Evolutionary conservation across 805 yeast species (phyloP).

Genomic region (Schwanniomyces occidentalis): DNA sequence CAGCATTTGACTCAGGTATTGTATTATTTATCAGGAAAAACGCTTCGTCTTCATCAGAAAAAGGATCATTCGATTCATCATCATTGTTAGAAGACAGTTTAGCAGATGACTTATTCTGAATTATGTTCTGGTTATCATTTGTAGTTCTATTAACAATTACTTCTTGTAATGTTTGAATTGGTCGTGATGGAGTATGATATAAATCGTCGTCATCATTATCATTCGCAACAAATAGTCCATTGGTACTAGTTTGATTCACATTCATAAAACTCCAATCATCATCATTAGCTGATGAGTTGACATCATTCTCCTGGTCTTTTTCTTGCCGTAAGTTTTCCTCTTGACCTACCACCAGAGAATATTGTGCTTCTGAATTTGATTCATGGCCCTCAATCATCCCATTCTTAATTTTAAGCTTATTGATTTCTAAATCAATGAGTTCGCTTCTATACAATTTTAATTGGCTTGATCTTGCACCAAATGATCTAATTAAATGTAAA

Average conservation of each 20-base stretch:
- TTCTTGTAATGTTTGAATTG: slow-evolving; percentile 1
- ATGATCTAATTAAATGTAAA: slow-evolving; percentile 49
- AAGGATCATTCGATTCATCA: slow-evolving; percentile 18
- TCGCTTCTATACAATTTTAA: slow-evolving; percentile 33
- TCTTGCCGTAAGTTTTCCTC: not conserved
- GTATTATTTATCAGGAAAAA: no score
- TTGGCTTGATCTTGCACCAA: slow-evolving; percentile 45
- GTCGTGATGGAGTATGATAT: slow-evolving; percentile 3
- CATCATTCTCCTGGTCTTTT: not conserved
- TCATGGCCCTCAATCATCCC: slow-evolving; percentile 39
- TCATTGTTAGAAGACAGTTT: not conserved
- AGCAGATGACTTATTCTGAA: not conserved
- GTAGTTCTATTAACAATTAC: not conserved
- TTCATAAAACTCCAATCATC: slow-evolving; percentile 35
- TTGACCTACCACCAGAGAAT: slow-evolving; percentile 11
- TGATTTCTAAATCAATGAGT: slow-evolving; percentile 27
- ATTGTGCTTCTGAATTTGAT: not conserved
- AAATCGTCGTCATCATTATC: slow-evolving; percentile 22
- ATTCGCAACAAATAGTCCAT: slow-evolving; percentile 30
- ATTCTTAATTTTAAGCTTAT: slow-evolving; percentile 25
- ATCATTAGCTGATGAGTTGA: slow-evolving; percentile 13
- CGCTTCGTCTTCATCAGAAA: slow-evolving; percentile 23
- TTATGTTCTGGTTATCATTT: not conserved
- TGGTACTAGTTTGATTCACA: slow-evolving; percentile 10
- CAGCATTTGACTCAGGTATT: not conserved